Evolutionary conservation across 306 rosid genomes (phyloP), one percentile per base, ranked within the genome.

Genomic region (Lathyrus tuberosus): DNA sequence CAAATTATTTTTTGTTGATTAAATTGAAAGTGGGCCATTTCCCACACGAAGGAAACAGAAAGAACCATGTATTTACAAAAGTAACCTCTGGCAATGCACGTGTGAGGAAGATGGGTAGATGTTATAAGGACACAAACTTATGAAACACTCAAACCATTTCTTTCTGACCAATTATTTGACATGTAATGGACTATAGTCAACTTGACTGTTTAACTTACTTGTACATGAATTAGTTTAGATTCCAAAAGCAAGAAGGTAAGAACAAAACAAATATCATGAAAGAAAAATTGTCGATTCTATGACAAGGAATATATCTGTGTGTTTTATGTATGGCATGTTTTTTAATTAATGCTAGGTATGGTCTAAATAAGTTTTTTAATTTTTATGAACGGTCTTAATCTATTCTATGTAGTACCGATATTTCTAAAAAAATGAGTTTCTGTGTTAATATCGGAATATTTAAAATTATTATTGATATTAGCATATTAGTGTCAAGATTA

Each of bases 251-350:
- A 83, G 33, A 16, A 62, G 80, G 69, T 73, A 79, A 59, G 86
- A 80, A 89, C 92, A 86, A 86, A 83, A 89, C 92, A 86, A 86
- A 83, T 67, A 52, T 53, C 20, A 22, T 70, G 75, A 46, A 64
- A 65, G 56, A 74, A 74, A 67, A 66, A 17, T 44, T 33, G 73
- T 37, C 64, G 35, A 62, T 71, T 65, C 70, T 74, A 59, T 18
- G 62, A 51, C 74, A 59, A 4, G 8, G 73, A 71, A 65, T 68
- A 62, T 59, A 41, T 63, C 28, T 73, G 53, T 65, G 49, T 71
- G 64, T 47, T 16, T 48, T 74, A 46, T 49, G 59, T 62, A 12
- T 81, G 74, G 26, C 61, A 49, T 74, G 56, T 57, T 51, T 70
- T 52, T 62, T 52, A 52, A 65, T 43, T 59, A 38, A 59, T 78